A percentile compares a stretch with the other conserved stretches of the same genome.
Conservation (phyloP, 2,329 filamentous ascomycete species). For the Hypoxylon sp. region DNA sequence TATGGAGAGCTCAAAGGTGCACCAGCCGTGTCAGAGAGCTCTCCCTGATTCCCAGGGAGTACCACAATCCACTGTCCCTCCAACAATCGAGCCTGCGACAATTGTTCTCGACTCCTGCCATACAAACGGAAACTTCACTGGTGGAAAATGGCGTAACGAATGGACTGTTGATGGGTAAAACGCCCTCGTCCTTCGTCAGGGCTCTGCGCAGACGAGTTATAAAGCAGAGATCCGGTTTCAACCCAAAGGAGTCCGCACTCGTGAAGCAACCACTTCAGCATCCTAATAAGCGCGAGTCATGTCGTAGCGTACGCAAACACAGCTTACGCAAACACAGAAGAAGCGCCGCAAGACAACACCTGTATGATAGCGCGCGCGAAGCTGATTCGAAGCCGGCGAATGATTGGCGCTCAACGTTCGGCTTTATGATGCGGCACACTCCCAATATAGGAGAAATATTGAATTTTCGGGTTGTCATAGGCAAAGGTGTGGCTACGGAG, state of each 20-base stretch:
- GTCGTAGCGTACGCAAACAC: constrained; percentile 45
- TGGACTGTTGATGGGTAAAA: constrained; percentile 11
- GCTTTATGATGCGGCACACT: constrained; percentile 50
- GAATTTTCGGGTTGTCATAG: constrained; percentile 51
- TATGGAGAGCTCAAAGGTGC: constrained; percentile 53
- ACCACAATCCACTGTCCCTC: constrained; percentile 32
- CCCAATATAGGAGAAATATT: constrained; percentile 45
- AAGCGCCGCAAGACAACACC: constrained; percentile 44
- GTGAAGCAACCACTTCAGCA: constrained; percentile 35
- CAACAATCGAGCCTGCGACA: constrained; percentile 30
- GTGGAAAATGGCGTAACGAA: neutral
- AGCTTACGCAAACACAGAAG: constrained; percentile 45
- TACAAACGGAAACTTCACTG: constrained; percentile 3
- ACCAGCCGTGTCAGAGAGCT: constrained; percentile 45
- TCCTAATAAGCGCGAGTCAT: constrained; percentile 32
- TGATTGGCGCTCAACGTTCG: constrained; percentile 46
- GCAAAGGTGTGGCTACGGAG: constrained; percentile 45
- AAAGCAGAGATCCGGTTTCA: constrained; percentile 26
- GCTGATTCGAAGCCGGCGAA: constrained; percentile 19
- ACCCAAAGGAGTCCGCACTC: constrained; percentile 34
- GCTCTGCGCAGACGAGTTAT: constrained; percentile 30
- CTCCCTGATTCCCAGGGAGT: constrained; percentile 52
- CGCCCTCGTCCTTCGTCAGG: constrained; percentile 31
- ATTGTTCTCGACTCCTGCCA: constrained; percentile 39
- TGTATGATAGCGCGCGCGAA: constrained; percentile 37